Conservation (phyloP, 2,329 filamentous ascomycete species). For the Parastagonospora nodorum region DNA sequence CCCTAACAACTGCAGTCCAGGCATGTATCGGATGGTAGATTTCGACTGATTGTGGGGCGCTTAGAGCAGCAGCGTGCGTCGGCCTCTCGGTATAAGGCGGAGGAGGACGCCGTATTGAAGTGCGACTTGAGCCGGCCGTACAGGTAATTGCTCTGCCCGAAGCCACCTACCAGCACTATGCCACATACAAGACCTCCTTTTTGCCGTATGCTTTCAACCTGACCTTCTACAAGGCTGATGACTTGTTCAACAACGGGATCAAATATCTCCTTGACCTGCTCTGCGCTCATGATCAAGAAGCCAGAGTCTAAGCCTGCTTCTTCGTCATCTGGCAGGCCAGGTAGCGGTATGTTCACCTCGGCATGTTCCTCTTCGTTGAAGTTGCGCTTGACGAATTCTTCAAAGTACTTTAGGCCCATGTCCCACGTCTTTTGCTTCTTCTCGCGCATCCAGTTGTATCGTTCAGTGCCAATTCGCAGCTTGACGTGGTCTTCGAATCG, state of each 20-base stretch:
- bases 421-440: constrained; percentile 81
- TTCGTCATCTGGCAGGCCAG: constrained; percentile 76
- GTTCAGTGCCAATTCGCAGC: constrained; percentile 66
- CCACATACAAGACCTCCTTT: constrained; percentile 56
- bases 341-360: constrained; percentile 79
- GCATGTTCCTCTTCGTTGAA: constrained; percentile 79
- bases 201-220: constrained; percentile 48
- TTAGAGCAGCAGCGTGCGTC: constrained; percentile 63
- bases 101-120: constrained; percentile 61
- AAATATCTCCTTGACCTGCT: constrained; percentile 74
- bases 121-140: constrained; percentile 71
- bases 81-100: constrained; percentile 70
- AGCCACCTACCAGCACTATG: constrained; percentile 82
- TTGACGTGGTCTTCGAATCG: constrained; percentile 79
- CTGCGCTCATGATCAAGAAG: constrained; percentile 73
- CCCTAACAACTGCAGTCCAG: constrained; percentile 80
- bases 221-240: constrained; percentile 49
- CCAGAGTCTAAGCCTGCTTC: constrained; percentile 75
- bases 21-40: constrained; percentile 83
- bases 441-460: constrained; percentile 75
- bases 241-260: constrained; percentile 71
- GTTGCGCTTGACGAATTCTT: constrained; percentile 83
- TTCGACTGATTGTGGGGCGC: constrained; percentile 66
- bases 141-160: constrained; percentile 78
- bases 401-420: constrained; percentile 74